Percentiles rank a stretch among this genome's conserved stretches.
Conservation (phyloP, 768 basidiomycete genomes). For the Rossbeevera mucosa region DNA sequence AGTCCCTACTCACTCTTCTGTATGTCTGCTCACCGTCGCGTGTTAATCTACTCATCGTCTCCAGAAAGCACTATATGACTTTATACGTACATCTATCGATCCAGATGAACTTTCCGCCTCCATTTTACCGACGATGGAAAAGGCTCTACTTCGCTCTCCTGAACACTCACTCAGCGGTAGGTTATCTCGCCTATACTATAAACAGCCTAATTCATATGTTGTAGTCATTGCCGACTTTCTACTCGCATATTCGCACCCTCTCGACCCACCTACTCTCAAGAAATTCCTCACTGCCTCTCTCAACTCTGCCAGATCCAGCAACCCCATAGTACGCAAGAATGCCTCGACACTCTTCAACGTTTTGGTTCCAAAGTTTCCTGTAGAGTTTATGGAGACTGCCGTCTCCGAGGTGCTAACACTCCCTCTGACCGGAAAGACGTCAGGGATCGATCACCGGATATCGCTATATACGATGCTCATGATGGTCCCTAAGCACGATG, state of each 20-base stretch:
- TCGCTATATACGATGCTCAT: constrained; percentile 77
- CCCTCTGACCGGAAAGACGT: constrained; percentile 79
- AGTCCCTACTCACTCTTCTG: constrained; percentile 57
- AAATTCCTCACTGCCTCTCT: constrained; percentile 55
- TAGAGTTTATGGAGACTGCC: constrained; percentile 41
- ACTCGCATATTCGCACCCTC: constrained; percentile 44
- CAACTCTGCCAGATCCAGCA: constrained; percentile 72
- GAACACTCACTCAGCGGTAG: constrained; percentile 67
- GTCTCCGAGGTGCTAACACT: constrained; percentile 67
- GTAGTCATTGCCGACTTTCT: constrained; percentile 60
- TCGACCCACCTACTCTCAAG: constrained; percentile 46
- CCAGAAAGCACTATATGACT: constrained; percentile 55
- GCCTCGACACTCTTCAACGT: constrained; percentile 56
- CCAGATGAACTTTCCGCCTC: constrained; percentile 46
- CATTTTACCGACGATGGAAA: constrained; percentile 73
- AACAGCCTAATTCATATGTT: neutral
- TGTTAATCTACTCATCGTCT: constrained; percentile 6
- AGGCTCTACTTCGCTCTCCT: constrained; percentile 75
- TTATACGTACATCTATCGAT: constrained; percentile 51
- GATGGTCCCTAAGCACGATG: constrained; percentile 43
- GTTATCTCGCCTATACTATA: constrained; percentile 12
- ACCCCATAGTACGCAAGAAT: constrained; percentile 51
- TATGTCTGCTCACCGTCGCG: constrained; percentile 29
- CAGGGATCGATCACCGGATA: constrained; percentile 81
- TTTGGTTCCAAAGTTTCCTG: constrained; percentile 33